These are phyloP conservation scores for Antitrichia curtipendula DNA, from an alignment of 225 moss, liverwort and hornwort species.

Conservation along the genomic window DNA sequence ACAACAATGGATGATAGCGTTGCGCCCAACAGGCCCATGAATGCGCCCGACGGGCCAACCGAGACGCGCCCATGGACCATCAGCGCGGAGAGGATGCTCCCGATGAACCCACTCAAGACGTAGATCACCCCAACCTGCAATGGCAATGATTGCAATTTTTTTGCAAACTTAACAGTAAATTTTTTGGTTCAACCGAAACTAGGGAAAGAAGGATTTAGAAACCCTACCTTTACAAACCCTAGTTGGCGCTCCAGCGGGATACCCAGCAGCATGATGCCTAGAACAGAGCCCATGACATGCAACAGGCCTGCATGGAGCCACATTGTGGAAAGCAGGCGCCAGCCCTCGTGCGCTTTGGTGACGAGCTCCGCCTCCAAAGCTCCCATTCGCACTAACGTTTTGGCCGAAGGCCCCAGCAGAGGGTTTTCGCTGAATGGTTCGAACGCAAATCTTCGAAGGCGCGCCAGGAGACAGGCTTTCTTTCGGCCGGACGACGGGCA, in stretches of 20 bases:
- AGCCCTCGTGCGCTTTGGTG: slow-evolving; percentile 23
- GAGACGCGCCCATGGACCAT: slow-evolving; percentile 31
- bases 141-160: neutral
- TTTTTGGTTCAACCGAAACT: neutral
- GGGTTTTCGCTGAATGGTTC: slow-evolving; percentile 39
- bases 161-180: neutral
- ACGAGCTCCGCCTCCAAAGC: slow-evolving; percentile 33
- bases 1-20: slow-evolving; percentile 16
- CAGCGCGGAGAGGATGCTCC: slow-evolving; percentile 28
- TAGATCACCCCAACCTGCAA: slow-evolving; percentile 24
- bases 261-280: slow-evolving; percentile 26
- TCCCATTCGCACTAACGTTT: slow-evolving; percentile 22
- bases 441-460: slow-evolving; percentile 27
- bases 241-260: slow-evolving; percentile 36
- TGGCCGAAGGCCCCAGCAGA: slow-evolving; percentile 31
- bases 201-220: neutral
- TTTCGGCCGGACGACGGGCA: slow-evolving; percentile 1
- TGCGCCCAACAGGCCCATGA: slow-evolving; percentile 42
- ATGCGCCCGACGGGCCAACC: slow-evolving; percentile 30
- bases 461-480: slow-evolving; percentile 4
- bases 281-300: slow-evolving; percentile 5
- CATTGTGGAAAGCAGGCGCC: slow-evolving; percentile 30
- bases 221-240: slow-evolving; percentile 19
- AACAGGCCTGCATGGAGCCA: slow-evolving; percentile 44
- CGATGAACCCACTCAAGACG: slow-evolving; percentile 25